phyloP scores from a whole-genome alignment of 257 asterid species.

The Striga asiatica region DNA sequence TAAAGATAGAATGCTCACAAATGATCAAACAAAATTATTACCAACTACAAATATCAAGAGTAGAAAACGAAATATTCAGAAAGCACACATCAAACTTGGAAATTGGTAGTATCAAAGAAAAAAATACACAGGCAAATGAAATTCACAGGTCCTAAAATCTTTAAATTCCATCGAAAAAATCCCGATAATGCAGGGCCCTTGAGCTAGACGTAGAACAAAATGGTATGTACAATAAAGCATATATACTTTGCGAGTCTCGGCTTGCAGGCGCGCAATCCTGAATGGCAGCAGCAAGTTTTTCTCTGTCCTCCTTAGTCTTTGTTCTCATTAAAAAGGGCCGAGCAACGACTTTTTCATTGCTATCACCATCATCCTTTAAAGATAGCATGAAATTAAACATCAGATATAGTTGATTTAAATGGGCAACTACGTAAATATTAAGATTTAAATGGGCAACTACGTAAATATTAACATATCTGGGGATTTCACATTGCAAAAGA shows the following conservation, averaged over 20 bases:
- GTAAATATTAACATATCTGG: no score
- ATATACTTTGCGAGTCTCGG: no score
- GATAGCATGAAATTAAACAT: background rate
- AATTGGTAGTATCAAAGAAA: no score
- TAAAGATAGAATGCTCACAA: no score
- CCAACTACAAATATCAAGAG: no score
- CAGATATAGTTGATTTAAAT: slow-evolving; percentile 5
- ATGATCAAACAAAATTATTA: no score
- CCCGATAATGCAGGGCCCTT: slow-evolving; percentile 7
- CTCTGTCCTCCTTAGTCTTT: slow-evolving; percentile 56
- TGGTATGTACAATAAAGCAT: slow-evolving; percentile 2
- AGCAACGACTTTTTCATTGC: slow-evolving; percentile 41
- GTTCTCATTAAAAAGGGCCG: slow-evolving; percentile 68
- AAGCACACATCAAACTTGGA: no score
- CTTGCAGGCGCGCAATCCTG: slow-evolving; percentile 74
- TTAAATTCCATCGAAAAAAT: background rate
- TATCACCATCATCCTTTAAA: slow-evolving; percentile 49
- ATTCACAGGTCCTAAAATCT: slow-evolving; percentile 6
- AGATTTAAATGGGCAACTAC: no score
- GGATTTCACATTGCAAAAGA: no score
- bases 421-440: background rate
- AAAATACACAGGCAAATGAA: background rate
- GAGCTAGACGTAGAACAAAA: slow-evolving; percentile 32
- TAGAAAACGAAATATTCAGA: no score
- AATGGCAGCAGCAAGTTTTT: slow-evolving; percentile 65